Evolutionary conservation across 2,329 filamentous ascomycete genomes (phyloP).

Genomic region (Aspergillus sp.): DNA sequence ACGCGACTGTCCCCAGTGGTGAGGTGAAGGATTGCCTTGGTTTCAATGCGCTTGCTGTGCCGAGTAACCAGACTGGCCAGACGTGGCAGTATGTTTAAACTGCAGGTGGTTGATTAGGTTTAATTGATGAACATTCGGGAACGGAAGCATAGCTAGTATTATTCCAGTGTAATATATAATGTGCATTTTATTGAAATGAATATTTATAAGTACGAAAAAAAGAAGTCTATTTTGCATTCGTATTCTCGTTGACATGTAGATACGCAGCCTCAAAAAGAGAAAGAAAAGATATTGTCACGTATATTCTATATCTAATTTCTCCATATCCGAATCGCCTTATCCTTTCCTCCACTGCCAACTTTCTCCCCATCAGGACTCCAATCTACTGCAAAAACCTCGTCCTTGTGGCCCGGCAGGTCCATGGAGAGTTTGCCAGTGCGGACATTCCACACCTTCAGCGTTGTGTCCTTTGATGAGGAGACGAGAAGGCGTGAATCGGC

Average conservation of each 20-base stretch:
- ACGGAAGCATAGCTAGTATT: background rate
- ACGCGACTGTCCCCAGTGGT: constrained; percentile 42
- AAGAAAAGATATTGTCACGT: background rate
- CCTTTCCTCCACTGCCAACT: constrained; percentile 89
- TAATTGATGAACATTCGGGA: background rate
- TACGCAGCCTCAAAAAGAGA: too few species aligned
- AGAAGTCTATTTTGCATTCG: background rate
- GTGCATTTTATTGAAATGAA: background rate
- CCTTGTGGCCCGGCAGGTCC: constrained; percentile 86
- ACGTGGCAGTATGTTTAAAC: constrained; percentile 45
- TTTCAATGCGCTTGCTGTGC: constrained; percentile 38
- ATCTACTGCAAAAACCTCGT: constrained; percentile 91
- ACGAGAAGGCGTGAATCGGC: constrained; percentile 88
- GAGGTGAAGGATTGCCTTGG: constrained; percentile 39
- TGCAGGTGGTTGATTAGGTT: background rate
- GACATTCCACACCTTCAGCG: constrained; percentile 93
- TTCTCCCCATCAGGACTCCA: constrained; percentile 90
- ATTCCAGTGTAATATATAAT: background rate
- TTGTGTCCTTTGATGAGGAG: constrained; percentile 87
- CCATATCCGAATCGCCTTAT: constrained; percentile 72
- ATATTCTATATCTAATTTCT: constrained; percentile 49
- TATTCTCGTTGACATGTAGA: too few species aligned
- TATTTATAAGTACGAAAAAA: background rate
- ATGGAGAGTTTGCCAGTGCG: constrained; percentile 75
- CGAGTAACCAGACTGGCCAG: constrained; percentile 27